These are phyloP conservation scores for Gigaspora rosea DNA, from an alignment of 192 early-diverging fungal species.

Conservation along the genomic window DNA sequence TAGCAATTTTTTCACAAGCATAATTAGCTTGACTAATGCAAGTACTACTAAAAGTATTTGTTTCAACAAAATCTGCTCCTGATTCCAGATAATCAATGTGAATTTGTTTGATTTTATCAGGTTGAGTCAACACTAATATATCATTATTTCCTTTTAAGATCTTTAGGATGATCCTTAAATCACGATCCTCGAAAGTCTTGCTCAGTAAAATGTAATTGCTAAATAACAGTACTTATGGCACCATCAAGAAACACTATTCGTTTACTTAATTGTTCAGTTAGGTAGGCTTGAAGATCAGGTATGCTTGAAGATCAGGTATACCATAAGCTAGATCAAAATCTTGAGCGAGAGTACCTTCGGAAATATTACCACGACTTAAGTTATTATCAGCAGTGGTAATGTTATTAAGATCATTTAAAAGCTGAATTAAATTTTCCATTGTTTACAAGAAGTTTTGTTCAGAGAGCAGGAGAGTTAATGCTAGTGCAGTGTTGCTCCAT, in stretches of 20 bases:
- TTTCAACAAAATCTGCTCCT: constrained; percentile 92
- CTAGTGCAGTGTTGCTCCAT: too few relatives aligned
- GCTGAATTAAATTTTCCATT: too few relatives aligned
- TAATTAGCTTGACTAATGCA: constrained; percentile 94
- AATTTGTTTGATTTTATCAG: constrained; percentile 86
- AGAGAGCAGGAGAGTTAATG: too few relatives aligned
- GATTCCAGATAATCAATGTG: constrained; percentile 90
- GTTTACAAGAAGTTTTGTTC: too few relatives aligned
- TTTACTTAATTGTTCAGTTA: constrained; percentile 73
- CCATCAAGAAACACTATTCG: constrained; percentile 97
- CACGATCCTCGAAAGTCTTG: constrained; percentile 83
- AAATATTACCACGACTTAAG: too few relatives aligned
- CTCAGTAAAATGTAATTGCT: constrained; percentile 78
- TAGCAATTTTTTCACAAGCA: constrained; percentile 83
- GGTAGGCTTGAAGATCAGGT: too few relatives aligned
- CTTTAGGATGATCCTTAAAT: constrained; percentile 82
- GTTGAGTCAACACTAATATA: constrained; percentile 87
- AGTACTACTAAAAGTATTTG: constrained; percentile 95
- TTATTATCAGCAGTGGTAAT: too few relatives aligned
- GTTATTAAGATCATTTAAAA: too few relatives aligned
- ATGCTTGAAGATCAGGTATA: constrained; percentile 42
- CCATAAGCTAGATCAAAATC: neutral
- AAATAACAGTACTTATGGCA: constrained; percentile 95
- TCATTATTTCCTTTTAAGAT: constrained; percentile 97
- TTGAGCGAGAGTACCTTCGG: too few relatives aligned